A percentile compares a stretch with the other conserved stretches of the same genome.
Evolutionary conservation across 306 rosid species (phyloP).

Genomic region (Potentilla sterilis): DNA sequence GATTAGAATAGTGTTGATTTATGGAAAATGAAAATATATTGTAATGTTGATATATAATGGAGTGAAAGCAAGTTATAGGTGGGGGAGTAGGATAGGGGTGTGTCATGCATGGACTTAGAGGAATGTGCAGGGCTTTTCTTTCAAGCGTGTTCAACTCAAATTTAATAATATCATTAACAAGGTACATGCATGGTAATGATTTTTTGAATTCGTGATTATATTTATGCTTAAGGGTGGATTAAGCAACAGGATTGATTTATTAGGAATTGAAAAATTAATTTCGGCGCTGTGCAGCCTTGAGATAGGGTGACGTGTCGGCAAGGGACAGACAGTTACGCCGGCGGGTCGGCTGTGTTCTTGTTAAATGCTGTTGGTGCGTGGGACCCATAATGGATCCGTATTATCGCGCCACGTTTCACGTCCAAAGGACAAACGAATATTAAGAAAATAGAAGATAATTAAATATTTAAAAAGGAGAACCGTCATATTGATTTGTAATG

Average conservation of each 20-base stretch:
- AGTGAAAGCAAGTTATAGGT: neutral
- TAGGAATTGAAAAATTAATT: neutral
- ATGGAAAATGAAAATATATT: too few species aligned
- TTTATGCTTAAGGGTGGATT: neutral
- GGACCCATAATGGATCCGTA: constrained; percentile 12
- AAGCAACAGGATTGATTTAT: neutral
- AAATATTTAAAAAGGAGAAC: neutral
- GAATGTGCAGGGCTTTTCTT: neutral
- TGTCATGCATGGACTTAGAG: neutral
- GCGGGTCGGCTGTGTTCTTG: constrained; percentile 37
- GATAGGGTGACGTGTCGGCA: constrained; percentile 48
- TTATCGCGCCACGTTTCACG: constrained; percentile 24
- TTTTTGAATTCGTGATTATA: neutral
- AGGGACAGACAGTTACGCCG: constrained; percentile 43
- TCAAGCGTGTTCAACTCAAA: neutral
- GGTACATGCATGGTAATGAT: neutral
- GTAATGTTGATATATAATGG: neutral
- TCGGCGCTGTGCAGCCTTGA: constrained; percentile 19
- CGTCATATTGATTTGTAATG: neutral
- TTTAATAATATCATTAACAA: neutral
- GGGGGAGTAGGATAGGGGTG: neutral
- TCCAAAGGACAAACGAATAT: neutral
- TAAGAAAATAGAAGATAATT: too few species aligned
- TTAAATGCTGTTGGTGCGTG: constrained; percentile 10
- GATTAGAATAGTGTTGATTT: too few species aligned